Base-by-base conservation (phyloP, 2,329 filamentous ascomycete species). In the Fusarium bactridioides region DNA sequence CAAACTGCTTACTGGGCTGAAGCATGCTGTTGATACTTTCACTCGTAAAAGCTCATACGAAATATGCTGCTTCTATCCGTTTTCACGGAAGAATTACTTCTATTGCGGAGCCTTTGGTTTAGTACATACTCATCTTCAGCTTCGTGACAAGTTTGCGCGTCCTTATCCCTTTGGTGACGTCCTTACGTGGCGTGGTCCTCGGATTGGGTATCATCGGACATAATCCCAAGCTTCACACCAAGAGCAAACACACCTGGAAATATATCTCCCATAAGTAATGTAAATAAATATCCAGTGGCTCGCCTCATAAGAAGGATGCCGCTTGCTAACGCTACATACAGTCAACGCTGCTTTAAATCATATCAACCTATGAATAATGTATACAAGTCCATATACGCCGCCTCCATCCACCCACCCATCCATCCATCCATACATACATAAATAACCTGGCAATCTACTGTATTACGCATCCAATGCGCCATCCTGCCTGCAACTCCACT, bases 341-440 rank as follows among this genome's bases (percentile, higher is more conserved):
- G 33, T 51, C n/a, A 31, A 59, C 31, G 62, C 58, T 55, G 19
- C 38, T 51, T 40, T 27, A 31, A 53, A 66, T 43, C 43, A 27
- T 48, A 29, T 58, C 25, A 44, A 25, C 47, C 33, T 38, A 35
- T 45, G 53, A 51, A 44, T 66, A 57, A 64, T 58, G 47, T 63
- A 71, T 54, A 53, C 58, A 72, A 60, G 38, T 59, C 69, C 64
- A 61, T 58, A 25, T 64, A 64, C 69, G 68, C 70, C 70, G 60
- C 57, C 61, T 58, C 56, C 54, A 64, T 59, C 56, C 64, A 44
- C 18, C 21, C 45, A n/a, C 10, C 4, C 44, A 9, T 4, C 7
- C 43, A 21, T 19, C 9, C 43, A 25, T 25, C 9, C 23, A 47
- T 29, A 47, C 19, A 29, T 51, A 33, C 23, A 37, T 50, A 29